Percentiles rank a stretch among this genome's conserved stretches.
Evolutionary conservation across 768 basidiomycete species (phyloP).

Genomic region (Lyophyllum shimeji): DNA sequence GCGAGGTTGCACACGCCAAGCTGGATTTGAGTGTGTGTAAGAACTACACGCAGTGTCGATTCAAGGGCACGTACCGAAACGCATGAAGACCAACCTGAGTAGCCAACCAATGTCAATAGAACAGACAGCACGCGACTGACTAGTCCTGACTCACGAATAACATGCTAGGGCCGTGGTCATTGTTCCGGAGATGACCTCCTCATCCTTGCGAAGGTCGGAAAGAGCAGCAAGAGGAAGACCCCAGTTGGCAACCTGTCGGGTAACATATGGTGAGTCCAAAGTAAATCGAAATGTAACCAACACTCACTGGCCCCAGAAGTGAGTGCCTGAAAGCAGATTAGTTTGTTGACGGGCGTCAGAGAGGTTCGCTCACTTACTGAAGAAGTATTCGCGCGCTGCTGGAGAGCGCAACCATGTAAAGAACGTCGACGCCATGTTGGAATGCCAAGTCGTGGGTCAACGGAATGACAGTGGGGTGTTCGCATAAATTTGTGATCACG

Average conservation of each 20-base stretch:
- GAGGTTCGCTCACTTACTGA: conserved; percentile 59
- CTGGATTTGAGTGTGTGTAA: conserved; percentile 36
- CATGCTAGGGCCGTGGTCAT: conserved; percentile 90
- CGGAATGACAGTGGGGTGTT: neutral
- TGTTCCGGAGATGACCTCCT: conserved; percentile 93
- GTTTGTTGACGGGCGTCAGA: neutral
- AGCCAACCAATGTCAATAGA: conserved; percentile 7
- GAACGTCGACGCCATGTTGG: conserved; percentile 79
- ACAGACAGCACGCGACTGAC: conserved; percentile 6
- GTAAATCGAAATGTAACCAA: conserved; percentile 8
- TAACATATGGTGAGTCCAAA: neutral
- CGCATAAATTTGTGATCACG: conserved; percentile 16
- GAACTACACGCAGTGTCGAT: neutral
- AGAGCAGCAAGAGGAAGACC: conserved; percentile 94
- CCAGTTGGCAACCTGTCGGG: conserved; percentile 90
- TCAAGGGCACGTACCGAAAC: conserved; percentile 69
- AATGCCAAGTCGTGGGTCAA: conserved; percentile 6
- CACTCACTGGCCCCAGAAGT: conserved; percentile 97
- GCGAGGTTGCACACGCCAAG: conserved; percentile 93
- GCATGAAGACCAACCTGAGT: conserved; percentile 82
- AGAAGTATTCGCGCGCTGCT: conserved; percentile 90
- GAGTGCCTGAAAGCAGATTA: conserved; percentile 63
- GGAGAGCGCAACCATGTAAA: conserved; percentile 89
- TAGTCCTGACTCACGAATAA: conserved; percentile 83
- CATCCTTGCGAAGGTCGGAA: conserved; percentile 88